Evolutionary conservation across 2,329 filamentous ascomycete species (phyloP).

Genomic region (Diplocarpon rosae): DNA sequence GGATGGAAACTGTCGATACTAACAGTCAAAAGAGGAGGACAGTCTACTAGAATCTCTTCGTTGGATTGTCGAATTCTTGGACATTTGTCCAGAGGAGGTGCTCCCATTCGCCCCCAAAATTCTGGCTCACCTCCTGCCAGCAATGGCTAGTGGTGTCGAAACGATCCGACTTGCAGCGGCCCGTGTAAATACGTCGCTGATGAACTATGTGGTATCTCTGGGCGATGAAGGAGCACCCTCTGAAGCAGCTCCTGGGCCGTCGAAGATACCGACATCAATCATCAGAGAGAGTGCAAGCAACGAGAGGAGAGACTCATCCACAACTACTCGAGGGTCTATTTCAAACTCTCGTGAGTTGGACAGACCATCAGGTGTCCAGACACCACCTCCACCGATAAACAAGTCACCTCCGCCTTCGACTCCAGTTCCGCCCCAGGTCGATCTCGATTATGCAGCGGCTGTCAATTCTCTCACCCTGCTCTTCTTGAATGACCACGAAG

Average conservation of each 20-base stretch:
- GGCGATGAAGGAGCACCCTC: constrained; percentile 49
- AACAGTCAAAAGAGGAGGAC: constrained; percentile 58
- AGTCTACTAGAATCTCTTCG: constrained; percentile 81
- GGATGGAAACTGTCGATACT: constrained; percentile 1
- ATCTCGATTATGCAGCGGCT: constrained; percentile 91
- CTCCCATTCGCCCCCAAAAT: constrained; percentile 89
- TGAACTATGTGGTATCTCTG: constrained; percentile 88
- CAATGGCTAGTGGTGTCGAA: constrained; percentile 86
- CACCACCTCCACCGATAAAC: constrained; percentile 33
- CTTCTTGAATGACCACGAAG: constrained; percentile 94
- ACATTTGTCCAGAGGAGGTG: constrained; percentile 95
- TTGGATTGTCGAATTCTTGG: constrained; percentile 94
- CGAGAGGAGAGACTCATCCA: constrained; percentile 25
- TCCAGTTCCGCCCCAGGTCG: constrained; percentile 42
- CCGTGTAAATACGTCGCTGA: constrained; percentile 79
- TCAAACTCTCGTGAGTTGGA: constrained; percentile 36
- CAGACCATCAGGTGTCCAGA: constrained; percentile 41
- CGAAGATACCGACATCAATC: constrained; percentile 33
- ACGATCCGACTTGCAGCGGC: constrained; percentile 79
- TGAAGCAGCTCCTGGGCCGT: constrained; percentile 30
- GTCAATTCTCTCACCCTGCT: constrained; percentile 87
- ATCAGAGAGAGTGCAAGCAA: constrained; percentile 27
- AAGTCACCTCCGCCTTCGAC: constrained; percentile 22
- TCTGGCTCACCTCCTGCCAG: constrained; percentile 81
- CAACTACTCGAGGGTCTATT: constrained; percentile 28